These are phyloP conservation scores for Phoma sp. DNA, from an alignment of 2,329 filamentous ascomycete genomes.

Conservation along the genomic window DNA sequence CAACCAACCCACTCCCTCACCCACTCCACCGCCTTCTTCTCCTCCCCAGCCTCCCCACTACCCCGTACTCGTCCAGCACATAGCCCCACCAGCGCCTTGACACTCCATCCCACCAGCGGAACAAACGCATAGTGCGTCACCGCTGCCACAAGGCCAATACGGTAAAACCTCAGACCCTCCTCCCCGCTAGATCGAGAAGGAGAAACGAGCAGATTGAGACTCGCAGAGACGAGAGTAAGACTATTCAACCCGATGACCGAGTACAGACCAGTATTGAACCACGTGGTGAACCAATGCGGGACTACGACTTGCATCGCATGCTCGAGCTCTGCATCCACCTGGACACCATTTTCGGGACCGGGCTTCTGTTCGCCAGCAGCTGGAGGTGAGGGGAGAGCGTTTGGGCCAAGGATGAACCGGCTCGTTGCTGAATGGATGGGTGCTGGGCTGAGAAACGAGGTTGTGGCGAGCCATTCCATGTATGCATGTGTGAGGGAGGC, in stretches of 20 bases:
- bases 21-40: slow-evolving; percentile 12
- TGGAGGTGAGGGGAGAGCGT: too few relatives aligned
- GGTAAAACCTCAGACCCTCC: slow-evolving; percentile 13
- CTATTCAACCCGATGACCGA: slow-evolving; percentile 29
- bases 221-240: slow-evolving; percentile 19
- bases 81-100: slow-evolving; percentile 20
- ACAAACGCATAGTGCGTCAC: slow-evolving; percentile 30
- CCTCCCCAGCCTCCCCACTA: not conserved
- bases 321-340: too few relatives aligned
- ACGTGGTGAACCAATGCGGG: slow-evolving; percentile 27
- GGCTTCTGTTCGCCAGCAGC: not conserved
- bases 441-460: slow-evolving; percentile 24
- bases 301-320: slow-evolving; percentile 20
- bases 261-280: slow-evolving; percentile 28
- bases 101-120: slow-evolving; percentile 22
- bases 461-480: slow-evolving; percentile 32
- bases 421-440: slow-evolving; percentile 8
- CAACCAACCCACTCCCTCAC: slow-evolving; percentile 29
- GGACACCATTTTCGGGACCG: too few relatives aligned
- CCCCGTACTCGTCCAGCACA: slow-evolving; percentile 17
- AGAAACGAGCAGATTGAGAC: slow-evolving; percentile 22
- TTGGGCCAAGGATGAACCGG: not conserved
- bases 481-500: slow-evolving; percentile 36
- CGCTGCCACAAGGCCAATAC: slow-evolving; percentile 21
- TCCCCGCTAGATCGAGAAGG: slow-evolving; percentile 1